A percentile compares a stretch with the other conserved stretches of the same genome.
Conservation (phyloP, 139 green algal genomes). For the Chlorella sorokiniana region DNA sequence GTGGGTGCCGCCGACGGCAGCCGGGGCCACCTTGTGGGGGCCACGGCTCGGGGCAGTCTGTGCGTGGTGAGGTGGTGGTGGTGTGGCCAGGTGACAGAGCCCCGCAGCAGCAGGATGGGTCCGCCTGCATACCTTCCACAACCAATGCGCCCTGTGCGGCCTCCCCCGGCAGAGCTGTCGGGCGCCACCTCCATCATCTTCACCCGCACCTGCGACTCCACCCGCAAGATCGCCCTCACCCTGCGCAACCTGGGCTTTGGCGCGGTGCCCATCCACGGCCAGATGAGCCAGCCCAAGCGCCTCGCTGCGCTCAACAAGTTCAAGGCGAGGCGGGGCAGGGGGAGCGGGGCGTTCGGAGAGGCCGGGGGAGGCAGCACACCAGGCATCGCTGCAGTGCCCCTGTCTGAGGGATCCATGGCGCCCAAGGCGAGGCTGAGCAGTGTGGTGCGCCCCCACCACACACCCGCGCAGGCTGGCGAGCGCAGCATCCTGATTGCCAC, state of each 20-base stretch:
- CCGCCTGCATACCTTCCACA: neutral
- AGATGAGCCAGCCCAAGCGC: constrained; percentile 98
- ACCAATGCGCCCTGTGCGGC: constrained; percentile 41
- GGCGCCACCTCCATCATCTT: constrained; percentile 88
- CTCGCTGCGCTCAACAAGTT: constrained; percentile 98
- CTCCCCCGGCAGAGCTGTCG: constrained; percentile 62
- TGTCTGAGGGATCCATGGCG: no score
- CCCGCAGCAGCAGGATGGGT: neutral
- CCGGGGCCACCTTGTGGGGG: neutral
- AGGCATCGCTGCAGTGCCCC: no score
- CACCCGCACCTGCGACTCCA: constrained; percentile 94
- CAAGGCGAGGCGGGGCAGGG: constrained; percentile 68
- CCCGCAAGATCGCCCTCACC: constrained; percentile 86
- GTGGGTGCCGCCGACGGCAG: neutral
- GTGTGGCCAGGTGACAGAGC: neutral
- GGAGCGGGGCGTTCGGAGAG: neutral
- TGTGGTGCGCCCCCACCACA: neutral
- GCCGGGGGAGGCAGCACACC: no score
- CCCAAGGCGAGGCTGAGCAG: neutral
- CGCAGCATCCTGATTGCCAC: constrained; percentile 89
- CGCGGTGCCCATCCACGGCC: constrained; percentile 95
- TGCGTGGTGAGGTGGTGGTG: neutral
- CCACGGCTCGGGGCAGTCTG: neutral
- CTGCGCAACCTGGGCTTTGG: constrained; percentile 97
- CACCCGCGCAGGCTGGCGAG: constrained; percentile 64